phyloP scores from a whole-genome alignment of 192 early-diverging fungal species.

The Coemansia sp. region DNA sequence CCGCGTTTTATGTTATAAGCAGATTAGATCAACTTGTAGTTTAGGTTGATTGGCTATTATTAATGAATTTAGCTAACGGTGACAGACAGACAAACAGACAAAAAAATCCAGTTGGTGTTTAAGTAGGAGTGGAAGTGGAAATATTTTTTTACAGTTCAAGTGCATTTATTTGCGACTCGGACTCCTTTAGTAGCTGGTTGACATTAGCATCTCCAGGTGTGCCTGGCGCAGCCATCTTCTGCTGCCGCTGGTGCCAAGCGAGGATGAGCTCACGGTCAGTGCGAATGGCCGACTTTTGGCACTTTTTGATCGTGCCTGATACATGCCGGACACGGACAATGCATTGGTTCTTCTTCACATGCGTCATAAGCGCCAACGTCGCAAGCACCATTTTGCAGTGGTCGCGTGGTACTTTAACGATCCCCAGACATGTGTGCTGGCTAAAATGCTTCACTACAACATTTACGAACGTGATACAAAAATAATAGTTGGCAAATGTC shows the following conservation, averaged over 20 bases:
- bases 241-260: slow-evolving; percentile 22
- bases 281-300: slow-evolving; percentile 36
- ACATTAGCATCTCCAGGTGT: slow-evolving; percentile 1
- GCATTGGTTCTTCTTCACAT: slow-evolving; percentile 20
- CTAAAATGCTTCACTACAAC: slow-evolving; percentile 40
- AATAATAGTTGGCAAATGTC: too few species aligned
- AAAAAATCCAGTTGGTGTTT: too few species aligned
- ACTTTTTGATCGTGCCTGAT: slow-evolving; percentile 50
- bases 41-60: too few species aligned
- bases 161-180: slow-evolving; percentile 34
- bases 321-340: slow-evolving; percentile 32
- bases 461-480: too few species aligned
- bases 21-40: too few species aligned
- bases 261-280: slow-evolving; percentile 38
- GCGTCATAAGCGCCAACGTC: slow-evolving; percentile 18
- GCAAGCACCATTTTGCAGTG: slow-evolving; percentile 43
- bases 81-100: too few species aligned
- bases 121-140: slow-evolving; percentile 27
- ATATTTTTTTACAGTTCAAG: slow-evolving; percentile 31
- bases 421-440: slow-evolving; percentile 30
- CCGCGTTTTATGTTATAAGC: too few species aligned
- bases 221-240: slow-evolving; percentile 12
- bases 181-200: slow-evolving; percentile 33
- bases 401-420: slow-evolving; percentile 43
- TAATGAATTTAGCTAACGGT: too few species aligned